phyloP scores from a whole-genome alignment of 345 rosid genomes.

The Pseudoturritis turrita region DNA sequence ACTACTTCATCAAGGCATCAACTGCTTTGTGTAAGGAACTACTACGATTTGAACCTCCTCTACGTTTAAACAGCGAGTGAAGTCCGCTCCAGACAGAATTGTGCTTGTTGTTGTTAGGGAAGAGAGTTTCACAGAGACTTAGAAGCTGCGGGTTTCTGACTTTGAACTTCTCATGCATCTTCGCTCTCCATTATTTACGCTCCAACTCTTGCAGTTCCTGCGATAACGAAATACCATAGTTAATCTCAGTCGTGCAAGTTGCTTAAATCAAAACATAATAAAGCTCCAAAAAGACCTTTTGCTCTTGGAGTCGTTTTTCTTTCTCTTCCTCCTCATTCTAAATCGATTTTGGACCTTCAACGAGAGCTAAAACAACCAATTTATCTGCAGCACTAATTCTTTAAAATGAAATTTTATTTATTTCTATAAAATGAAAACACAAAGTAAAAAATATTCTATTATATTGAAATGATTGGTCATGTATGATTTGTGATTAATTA shows the following conservation, averaged over 20 bases:
- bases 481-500: too few species aligned
- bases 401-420: too few species aligned
- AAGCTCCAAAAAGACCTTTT: slow-evolving; percentile 45
- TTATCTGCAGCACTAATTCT: slow-evolving; percentile 36
- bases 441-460: too few species aligned
- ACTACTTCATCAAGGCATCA: slow-evolving; percentile 46
- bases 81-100: slow-evolving; percentile 79
- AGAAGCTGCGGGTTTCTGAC: slow-evolving; percentile 55
- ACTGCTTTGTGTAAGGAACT: slow-evolving; percentile 43
- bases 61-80: slow-evolving; percentile 50
- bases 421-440: too few species aligned
- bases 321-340: slow-evolving; percentile 45
- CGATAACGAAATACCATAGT: not conserved
- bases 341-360: slow-evolving; percentile 30
- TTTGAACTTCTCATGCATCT: slow-evolving; percentile 45
- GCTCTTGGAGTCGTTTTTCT: slow-evolving; percentile 39
- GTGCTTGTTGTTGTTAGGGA: slow-evolving; percentile 38
- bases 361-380: slow-evolving; percentile 27
- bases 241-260: not conserved
- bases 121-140: slow-evolving; percentile 56
- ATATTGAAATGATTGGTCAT: too few species aligned
- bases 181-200: slow-evolving; percentile 46
- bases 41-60: slow-evolving; percentile 17
- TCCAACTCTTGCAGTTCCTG: slow-evolving; percentile 43
- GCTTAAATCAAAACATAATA: slow-evolving; percentile 3